Evolutionary conservation across 140 eudicot genomes (phyloP).

Genomic region (Flaveria floridana): DNA sequence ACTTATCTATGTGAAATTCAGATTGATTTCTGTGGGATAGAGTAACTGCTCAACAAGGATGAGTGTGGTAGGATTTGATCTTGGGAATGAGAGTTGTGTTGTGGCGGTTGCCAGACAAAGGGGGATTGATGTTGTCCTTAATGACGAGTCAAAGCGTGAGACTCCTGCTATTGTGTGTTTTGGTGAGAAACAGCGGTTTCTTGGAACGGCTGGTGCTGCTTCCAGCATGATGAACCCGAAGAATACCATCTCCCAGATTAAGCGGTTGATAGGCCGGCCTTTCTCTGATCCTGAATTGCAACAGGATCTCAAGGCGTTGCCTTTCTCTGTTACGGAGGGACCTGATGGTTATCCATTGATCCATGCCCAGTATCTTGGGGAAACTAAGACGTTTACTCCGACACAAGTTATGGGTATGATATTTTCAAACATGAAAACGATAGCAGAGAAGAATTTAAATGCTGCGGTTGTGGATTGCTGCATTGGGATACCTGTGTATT

Average conservation of each 20-base stretch:
- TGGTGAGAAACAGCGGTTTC: conserved; percentile 75
- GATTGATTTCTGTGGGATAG: conserved; percentile 27
- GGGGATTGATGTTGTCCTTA: conserved; percentile 83
- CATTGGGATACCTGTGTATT: conserved; percentile 82
- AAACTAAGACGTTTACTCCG: conserved; percentile 63
- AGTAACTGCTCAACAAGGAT: conserved; percentile 40
- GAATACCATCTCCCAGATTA: conserved; percentile 18
- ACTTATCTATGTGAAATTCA: conserved; percentile 21
- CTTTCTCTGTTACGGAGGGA: conserved; percentile 62
- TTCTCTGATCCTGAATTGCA: conserved; percentile 87
- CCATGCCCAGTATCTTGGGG: conserved; percentile 72
- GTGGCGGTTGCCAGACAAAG: conserved; percentile 96
- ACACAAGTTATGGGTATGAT: conserved; percentile 85
- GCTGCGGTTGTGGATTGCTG: conserved; percentile 90
- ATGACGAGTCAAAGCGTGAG: conserved; percentile 85
- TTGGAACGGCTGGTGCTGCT: conserved; percentile 95
- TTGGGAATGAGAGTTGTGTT: conserved; percentile 86
- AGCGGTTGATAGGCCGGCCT: conserved; percentile 52
- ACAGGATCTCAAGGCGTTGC: conserved; percentile 63
- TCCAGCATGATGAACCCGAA: conserved; percentile 18
- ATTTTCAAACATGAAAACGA: conserved; percentile 68
- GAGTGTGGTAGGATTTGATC: conserved; percentile 94
- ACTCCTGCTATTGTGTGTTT: conserved; percentile 54
- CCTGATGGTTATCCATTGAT: conserved; percentile 70
- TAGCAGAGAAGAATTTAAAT: conserved; percentile 76